phyloP scores from a whole-genome alignment of 371 early-diverging fungal species.

The Syncephalastrum contaminatum region DNA sequence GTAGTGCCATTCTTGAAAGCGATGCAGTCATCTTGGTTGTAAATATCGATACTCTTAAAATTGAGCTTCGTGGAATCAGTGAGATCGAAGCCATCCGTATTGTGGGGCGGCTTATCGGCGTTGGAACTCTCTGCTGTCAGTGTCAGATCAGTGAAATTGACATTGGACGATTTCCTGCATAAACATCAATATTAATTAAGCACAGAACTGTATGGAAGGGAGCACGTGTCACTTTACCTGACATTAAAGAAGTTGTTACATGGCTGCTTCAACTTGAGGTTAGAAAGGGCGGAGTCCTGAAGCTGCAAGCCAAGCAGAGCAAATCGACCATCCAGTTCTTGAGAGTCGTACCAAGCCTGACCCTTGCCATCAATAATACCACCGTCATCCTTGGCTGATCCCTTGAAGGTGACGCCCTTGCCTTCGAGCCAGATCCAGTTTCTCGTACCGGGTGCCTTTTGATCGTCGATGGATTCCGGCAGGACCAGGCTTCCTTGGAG shows the following conservation, averaged over 20 bases:
- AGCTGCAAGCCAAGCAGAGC: conserved; percentile 10
- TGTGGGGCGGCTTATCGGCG: conserved; percentile 9
- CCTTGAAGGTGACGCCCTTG: conserved; percentile 6
- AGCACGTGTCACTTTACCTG: conserved; percentile 4
- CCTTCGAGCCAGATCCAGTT: conserved; percentile 19
- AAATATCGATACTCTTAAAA: conserved; percentile 8
- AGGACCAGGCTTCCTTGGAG: conserved; percentile 6
- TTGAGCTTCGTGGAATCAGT: conserved; percentile 4
- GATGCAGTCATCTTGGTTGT: conserved; percentile 17
- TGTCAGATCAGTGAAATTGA: conserved; percentile 12
- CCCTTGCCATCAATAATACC: conserved; percentile 13
- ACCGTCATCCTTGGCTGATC: background rate
- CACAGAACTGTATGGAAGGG: background rate
- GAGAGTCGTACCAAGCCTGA: conserved; percentile 13
- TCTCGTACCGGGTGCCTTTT: conserved; percentile 2
- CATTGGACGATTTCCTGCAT: conserved; percentile 7
- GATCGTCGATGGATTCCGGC: conserved; percentile 7
- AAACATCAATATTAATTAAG: background rate
- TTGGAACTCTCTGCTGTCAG: conserved; percentile 8
- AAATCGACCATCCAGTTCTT: conserved; percentile 10
- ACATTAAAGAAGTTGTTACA: conserved; percentile 17
- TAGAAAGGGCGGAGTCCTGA: conserved; percentile 7
- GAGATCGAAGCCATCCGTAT: conserved; percentile 12
- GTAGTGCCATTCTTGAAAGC: conserved; percentile 14
- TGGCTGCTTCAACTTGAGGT: conserved; percentile 7